Conservation (phyloP, 192 early-diverging fungal genomes). For the Podila minutissima region DNA sequence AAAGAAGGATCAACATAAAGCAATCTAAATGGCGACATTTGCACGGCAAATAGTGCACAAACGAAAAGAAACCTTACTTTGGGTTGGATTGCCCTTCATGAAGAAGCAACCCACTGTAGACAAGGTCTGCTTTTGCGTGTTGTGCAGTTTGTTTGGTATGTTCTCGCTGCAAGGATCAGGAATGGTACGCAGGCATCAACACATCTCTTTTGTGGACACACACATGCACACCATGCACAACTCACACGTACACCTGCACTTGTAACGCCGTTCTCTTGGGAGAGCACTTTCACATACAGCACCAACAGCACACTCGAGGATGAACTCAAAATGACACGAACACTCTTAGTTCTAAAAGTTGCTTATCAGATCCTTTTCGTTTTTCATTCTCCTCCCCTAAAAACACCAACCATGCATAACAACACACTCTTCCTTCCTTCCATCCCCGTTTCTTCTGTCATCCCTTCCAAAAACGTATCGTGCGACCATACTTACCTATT, state of each 20-base stretch:
- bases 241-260: neutral
- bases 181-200: neutral
- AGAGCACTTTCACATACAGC: neutral
- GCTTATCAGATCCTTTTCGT: constrained; percentile 1
- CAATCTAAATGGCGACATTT: neutral
- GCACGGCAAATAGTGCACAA: neutral
- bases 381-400: neutral
- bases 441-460: neutral
- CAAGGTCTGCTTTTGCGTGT: too few species aligned
- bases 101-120: too few species aligned
- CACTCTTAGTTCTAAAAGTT: neutral
- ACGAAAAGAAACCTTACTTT: neutral
- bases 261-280: neutral
- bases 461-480: neutral
- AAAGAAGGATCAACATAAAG: neutral
- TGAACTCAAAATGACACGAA: neutral
- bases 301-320: neutral
- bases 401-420: neutral
- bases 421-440: neutral
- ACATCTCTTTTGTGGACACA: neutral
- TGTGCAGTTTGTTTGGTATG: too few species aligned
- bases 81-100: too few species aligned
- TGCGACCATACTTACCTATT: neutral
- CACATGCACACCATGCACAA: neutral
- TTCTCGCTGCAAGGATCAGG: too few species aligned